These are phyloP conservation scores for Yamadazyma laniorum DNA, from an alignment of 805 yeast species.

Conservation along the genomic window DNA sequence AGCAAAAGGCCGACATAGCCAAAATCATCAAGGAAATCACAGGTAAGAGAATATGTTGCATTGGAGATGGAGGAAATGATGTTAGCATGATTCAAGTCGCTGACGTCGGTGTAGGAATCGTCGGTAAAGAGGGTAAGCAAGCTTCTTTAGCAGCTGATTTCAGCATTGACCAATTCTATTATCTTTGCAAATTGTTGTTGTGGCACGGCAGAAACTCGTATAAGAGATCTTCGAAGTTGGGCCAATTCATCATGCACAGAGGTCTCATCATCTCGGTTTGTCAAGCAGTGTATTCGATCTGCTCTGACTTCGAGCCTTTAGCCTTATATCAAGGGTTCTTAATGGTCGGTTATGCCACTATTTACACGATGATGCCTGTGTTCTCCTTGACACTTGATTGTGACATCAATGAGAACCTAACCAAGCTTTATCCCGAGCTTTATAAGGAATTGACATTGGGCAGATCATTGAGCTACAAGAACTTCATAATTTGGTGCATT, in stretches of 20 bases:
- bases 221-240: conserved; percentile 89
- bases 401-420: conserved; percentile 87
- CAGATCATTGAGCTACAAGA: conserved; percentile 76
- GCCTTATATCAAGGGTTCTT: conserved; percentile 95
- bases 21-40: conserved; percentile 72
- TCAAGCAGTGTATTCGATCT: conserved; percentile 87
- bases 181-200: conserved; percentile 75
- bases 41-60: conserved; percentile 90
- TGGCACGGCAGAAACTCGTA: conserved; percentile 99
- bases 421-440: conserved; percentile 88
- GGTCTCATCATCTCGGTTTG: conserved; percentile 92
- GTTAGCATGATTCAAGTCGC: conserved; percentile 99
- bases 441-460: conserved; percentile 92
- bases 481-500: conserved; percentile 88
- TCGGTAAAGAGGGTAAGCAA: conserved; percentile 97
- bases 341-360: conserved; percentile 97
- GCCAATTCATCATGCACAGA: conserved; percentile 95
- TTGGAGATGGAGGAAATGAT: conserved; percentile 99
- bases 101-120: conserved; percentile 98
- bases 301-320: conserved; percentile 86
- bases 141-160: conserved; percentile 97
- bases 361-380: conserved; percentile 98
- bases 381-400: conserved; percentile 87
- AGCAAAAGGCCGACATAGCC: conserved; percentile 97
- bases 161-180: conserved; percentile 88